phyloP scores from a whole-genome alignment of 768 basidiomycete species.

The Trametes cinnabarina region DNA sequence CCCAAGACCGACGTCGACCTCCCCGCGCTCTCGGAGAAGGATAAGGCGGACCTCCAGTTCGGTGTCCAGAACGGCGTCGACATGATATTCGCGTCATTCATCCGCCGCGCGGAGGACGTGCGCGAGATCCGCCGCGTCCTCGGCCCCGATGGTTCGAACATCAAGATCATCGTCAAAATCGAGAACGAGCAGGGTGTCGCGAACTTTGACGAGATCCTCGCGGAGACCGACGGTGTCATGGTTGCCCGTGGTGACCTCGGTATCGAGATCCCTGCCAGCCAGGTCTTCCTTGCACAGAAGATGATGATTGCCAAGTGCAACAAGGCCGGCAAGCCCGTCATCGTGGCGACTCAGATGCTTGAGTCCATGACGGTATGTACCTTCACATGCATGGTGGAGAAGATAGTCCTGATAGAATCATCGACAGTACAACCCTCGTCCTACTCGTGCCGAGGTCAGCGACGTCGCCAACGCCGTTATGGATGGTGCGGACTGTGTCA shows the following conservation, averaged over 20 bases:
- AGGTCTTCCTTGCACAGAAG: slow-evolving; percentile 99
- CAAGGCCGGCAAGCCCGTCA: slow-evolving; percentile 95
- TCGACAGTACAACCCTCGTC: slow-evolving; percentile 89
- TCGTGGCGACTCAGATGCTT: slow-evolving; percentile 99
- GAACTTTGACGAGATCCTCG: slow-evolving; percentile 98
- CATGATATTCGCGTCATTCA: slow-evolving; percentile 99
- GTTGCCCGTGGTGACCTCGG: slow-evolving; percentile 99
- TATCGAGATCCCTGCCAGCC: slow-evolving; percentile 99
- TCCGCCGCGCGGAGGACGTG: slow-evolving; percentile 93
- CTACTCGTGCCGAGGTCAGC: slow-evolving; percentile 97
- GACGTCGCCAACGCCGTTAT: slow-evolving; percentile 99
- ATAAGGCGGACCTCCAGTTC: slow-evolving; percentile 91
- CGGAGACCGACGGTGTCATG: slow-evolving; percentile 97
- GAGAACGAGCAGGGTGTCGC: slow-evolving; percentile 99
- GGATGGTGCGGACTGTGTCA: slow-evolving; percentile 98
- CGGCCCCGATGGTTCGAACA: slow-evolving; percentile 90
- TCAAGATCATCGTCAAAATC: slow-evolving; percentile 99
- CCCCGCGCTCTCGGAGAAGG: slow-evolving; percentile 95
- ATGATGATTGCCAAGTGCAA: slow-evolving; percentile 99
- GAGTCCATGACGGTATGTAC: slow-evolving; percentile 92
- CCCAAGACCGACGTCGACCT: slow-evolving; percentile 98
- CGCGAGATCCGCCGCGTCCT: slow-evolving; percentile 89
- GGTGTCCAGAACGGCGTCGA: slow-evolving; percentile 98
- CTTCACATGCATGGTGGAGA: neutral
- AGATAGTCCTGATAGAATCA: neutral